phyloP scores from a whole-genome alignment of 1,139 yeast genomes.

The Nakaseomyces kungkrabaensis region DNA sequence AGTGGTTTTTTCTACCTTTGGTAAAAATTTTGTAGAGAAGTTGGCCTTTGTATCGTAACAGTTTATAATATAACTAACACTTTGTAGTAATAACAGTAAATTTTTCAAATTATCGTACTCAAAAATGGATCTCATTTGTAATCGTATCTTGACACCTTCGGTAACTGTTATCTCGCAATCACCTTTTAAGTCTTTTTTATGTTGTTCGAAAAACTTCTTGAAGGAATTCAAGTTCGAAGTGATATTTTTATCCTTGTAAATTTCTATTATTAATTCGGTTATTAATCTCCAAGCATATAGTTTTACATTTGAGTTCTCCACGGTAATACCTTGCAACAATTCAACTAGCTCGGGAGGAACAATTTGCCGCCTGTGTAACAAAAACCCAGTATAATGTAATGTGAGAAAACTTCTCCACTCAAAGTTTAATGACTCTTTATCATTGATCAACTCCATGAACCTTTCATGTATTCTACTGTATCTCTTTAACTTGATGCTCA shows the following conservation, averaged over 20 bases:
- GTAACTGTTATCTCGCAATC: constrained; percentile 3
- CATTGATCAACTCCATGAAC: background rate
- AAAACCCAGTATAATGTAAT: constrained; percentile 6
- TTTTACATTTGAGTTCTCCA: constrained; percentile 8
- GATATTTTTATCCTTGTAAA: constrained; percentile 23
- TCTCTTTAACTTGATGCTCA: constrained; percentile 10
- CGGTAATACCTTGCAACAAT: constrained; percentile 6
- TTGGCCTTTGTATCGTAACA: constrained; percentile 26
- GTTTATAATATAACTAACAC: constrained; percentile 26
- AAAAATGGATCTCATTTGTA: constrained; percentile 15
- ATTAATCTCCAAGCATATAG: constrained; percentile 21
- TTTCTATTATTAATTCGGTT: constrained; percentile 15
- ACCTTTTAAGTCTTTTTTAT: constrained; percentile 12
- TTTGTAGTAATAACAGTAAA: constrained; percentile 24
- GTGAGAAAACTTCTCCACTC: constrained; percentile 7
- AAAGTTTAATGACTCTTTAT: background rate
- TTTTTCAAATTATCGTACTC: constrained; percentile 23
- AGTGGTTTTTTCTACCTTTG: constrained; percentile 15
- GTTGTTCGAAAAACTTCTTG: constrained; percentile 17
- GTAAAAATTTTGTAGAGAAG: constrained; percentile 25
- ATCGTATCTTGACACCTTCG: constrained; percentile 4
- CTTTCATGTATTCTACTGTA: constrained; percentile 6
- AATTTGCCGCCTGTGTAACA: constrained; percentile 12
- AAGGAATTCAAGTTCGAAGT: constrained; percentile 20
- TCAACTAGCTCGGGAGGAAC: constrained; percentile 9